phyloP scores from a whole-genome alignment of 306 rosid genomes.

The Castanea crenata region DNA sequence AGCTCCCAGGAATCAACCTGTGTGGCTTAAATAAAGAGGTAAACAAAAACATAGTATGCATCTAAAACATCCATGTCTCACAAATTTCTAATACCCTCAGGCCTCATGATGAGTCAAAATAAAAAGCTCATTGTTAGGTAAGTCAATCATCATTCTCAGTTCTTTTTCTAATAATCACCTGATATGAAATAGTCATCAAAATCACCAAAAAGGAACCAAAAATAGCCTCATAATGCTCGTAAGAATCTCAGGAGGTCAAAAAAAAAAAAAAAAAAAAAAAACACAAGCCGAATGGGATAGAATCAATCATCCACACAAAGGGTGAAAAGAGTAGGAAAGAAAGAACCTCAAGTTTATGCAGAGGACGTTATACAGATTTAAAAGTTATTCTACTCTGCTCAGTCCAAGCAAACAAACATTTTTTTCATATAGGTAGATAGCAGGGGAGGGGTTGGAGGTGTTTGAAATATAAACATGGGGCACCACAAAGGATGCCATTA shows the following conservation, averaged over 20 bases:
- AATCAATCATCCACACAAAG: background rate
- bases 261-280: background rate
- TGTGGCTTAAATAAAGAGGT: slow-evolving; percentile 12
- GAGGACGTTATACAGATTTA: background rate
- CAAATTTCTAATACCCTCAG: background rate
- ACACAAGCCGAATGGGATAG: background rate
- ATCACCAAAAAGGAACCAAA: background rate
- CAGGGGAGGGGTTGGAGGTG: too few relatives aligned
- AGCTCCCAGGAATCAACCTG: slow-evolving; percentile 82
- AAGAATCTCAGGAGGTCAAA: background rate
- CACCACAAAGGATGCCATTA: too few relatives aligned
- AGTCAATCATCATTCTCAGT: background rate
- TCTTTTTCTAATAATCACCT: background rate
- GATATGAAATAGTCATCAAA: background rate
- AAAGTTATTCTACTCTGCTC: background rate
- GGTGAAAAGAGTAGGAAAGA: background rate
- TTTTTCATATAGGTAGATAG: too few relatives aligned
- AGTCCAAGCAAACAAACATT: background rate
- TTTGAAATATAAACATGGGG: too few relatives aligned
- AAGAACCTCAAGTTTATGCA: background rate
- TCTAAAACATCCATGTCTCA: background rate
- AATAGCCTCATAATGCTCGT: background rate
- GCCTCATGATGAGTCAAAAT: background rate
- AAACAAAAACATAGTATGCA: background rate
- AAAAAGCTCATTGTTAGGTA: background rate